Percentiles rank a stretch among this genome's conserved stretches.
Evolutionary conservation across 768 basidiomycete genomes (phyloP).

Genomic region (Phlebiopsis flavidoalba): DNA sequence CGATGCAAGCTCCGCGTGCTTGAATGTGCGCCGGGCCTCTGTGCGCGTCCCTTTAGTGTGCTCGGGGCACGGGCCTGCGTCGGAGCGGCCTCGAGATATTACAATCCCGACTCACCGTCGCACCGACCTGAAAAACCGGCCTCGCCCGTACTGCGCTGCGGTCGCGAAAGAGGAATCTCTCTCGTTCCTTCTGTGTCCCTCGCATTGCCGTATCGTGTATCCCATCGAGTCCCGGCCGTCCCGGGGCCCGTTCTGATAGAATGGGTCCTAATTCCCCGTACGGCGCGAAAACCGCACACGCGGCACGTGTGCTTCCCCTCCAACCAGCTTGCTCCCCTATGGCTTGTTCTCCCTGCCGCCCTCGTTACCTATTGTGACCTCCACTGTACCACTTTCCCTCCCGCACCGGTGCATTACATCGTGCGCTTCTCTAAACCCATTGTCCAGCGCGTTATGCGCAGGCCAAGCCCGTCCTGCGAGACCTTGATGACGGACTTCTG

Average conservation of each 20-base stretch:
- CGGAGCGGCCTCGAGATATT: too few relatives aligned
- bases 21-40: too few relatives aligned
- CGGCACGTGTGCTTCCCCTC: conserved; percentile 85
- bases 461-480: conserved; percentile 68
- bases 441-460: conserved; percentile 80
- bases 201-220: conserved; percentile 90
- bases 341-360: conserved; percentile 64
- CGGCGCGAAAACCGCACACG: conserved; percentile 89
- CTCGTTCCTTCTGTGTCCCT: conserved; percentile 92
- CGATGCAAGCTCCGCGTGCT: too few relatives aligned
- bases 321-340: conserved; percentile 39
- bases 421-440: conserved; percentile 87
- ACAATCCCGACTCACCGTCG: conserved; percentile 92
- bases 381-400: conserved; percentile 95
- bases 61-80: too few relatives aligned
- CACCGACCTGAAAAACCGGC: conserved; percentile 64
- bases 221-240: too few relatives aligned
- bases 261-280: conserved; percentile 88
- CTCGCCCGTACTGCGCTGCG: conserved; percentile 79
- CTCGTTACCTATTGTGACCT: conserved; percentile 73
- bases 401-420: conserved; percentile 84
- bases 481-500: conserved; percentile 73
- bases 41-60: too few relatives aligned
- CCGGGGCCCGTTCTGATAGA: conserved; percentile 86
- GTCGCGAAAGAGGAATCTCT: conserved; percentile 81